These are phyloP conservation scores for Actinidia arguta DNA, from an alignment of 179 eudicot genomes.

Conservation along the genomic window DNA sequence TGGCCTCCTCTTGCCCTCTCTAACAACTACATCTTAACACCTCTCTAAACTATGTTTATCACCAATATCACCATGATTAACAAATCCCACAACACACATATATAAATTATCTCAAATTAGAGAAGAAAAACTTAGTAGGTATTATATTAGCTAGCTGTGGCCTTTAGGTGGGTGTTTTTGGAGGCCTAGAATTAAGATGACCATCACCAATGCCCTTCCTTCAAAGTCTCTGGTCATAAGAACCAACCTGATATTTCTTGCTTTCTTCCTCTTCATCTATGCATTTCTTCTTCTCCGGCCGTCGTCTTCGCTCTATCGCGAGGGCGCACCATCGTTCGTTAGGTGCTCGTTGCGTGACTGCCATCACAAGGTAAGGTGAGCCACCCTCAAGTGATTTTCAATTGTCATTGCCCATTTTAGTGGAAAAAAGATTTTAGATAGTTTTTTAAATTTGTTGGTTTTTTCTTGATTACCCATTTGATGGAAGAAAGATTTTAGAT, in stretches of 20 bases:
- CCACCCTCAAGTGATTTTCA: neutral
- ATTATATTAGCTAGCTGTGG: no score
- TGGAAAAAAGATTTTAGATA: neutral
- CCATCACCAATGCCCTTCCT: slow-evolving; percentile 41
- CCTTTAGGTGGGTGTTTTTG: neutral
- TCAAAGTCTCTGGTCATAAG: slow-evolving; percentile 71
- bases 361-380: slow-evolving; percentile 99
- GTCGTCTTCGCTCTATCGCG: slow-evolving; percentile 45
- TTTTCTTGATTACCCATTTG: neutral
- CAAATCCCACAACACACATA: neutral
- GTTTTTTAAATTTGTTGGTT: neutral
- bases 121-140: no score
- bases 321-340: slow-evolving; percentile 36
- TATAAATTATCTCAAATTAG: neutral
- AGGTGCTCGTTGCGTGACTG: slow-evolving; percentile 69
- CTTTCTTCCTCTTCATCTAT: slow-evolving; percentile 66
- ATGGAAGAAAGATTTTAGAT: no score
- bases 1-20: slow-evolving; percentile 11
- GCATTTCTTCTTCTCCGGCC: slow-evolving; percentile 70
- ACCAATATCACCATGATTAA: neutral
- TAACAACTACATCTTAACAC: slow-evolving; percentile 25
- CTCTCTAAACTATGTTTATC: neutral
- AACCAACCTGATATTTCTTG: slow-evolving; percentile 72
- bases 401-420: neutral
- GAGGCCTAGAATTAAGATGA: neutral